Evolutionary conservation across 352 stramenopile genomes (phyloP).

Genomic region (Aphanomyces stellatus): DNA sequence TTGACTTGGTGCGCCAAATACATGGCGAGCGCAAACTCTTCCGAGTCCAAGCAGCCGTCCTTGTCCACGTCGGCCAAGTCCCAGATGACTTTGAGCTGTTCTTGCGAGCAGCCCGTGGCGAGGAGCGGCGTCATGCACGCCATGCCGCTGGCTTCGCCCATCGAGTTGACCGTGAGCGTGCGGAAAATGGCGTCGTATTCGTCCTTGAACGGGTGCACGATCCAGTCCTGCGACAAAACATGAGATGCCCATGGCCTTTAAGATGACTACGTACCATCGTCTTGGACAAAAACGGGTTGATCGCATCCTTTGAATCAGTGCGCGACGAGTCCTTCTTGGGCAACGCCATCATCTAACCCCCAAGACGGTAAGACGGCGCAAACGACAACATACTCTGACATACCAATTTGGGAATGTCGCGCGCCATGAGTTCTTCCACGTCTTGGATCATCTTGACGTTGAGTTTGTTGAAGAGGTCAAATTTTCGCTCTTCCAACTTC

Average conservation of each 20-base stretch:
- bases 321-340: conserved; percentile 33
- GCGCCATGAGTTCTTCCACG: conserved; percentile 96
- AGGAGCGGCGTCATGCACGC: conserved; percentile 77
- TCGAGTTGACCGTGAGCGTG: conserved; percentile 44
- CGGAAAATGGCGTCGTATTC: conserved; percentile 83
- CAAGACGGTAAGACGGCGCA: not conserved
- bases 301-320: conserved; percentile 5
- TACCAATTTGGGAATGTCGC: conserved; percentile 93
- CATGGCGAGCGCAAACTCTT: conserved; percentile 90
- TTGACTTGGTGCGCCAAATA: conserved; percentile 71
- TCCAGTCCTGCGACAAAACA: conserved; percentile 42
- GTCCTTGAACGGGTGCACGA: conserved; percentile 48
- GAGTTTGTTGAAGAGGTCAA: conserved; percentile 87
- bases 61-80: conserved; percentile 86
- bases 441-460: conserved; percentile 94
- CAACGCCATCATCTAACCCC: conserved; percentile 44
- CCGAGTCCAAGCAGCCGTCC: conserved; percentile 75
- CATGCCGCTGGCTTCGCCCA: conserved; percentile 46
- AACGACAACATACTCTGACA: not conserved
- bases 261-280: conserved; percentile 4
- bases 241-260: not conserved
- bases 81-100: conserved; percentile 82
- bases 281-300: conserved; percentile 19
- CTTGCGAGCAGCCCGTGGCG: conserved; percentile 44
- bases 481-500: conserved; percentile 81